Evolutionary conservation across 1,139 yeast species (phyloP), one percentile per base, ranked within the genome.

Genomic region (Diutina sp.): DNA sequence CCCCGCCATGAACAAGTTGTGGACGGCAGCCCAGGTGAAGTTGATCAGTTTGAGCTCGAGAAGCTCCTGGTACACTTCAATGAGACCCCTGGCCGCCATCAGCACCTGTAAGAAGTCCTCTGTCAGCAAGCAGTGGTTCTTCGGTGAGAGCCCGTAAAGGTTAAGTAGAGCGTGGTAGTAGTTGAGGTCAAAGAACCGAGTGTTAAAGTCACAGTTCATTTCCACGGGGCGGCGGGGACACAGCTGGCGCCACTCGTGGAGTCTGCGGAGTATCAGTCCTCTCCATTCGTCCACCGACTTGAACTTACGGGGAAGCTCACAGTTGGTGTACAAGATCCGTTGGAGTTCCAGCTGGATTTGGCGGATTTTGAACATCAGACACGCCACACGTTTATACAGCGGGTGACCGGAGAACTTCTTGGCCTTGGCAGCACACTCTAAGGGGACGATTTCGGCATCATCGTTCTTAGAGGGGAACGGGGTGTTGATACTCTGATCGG

Each of bases 11-110:
- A 89, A 89, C 57, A 89, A 72, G 67, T 89, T 90, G 67, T 90
- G 95, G 1, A 90, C 93, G 0, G 95, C 95, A 0, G 91, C 93
- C 97, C 97, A 90, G 0, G 97, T 89, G 69, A 87, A 90, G 67
- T 90, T 90, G 60, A 90, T 78, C 54, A 81, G 75, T 62, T 80
- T 81, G 44, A 76, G 76, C 25, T 72, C 69, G 61, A 80, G 80
- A 51, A 90, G 71, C 56, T 78, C 80, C 54, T 78, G 72, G 66
- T 88, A 90, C 51, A 83, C 78, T 53, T 76, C 72, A 57, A 90
- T 84, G 50, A 89, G 78, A 53, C 84, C 84, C 61, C 79, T 80
- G 1, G 95, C 81, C 0, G 91, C 80, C 35, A 79, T 82, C 18
- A 80, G 78, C n/a, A 88, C 81, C 53, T 78, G 76, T 35, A 73